Evolutionary conservation across 2,329 filamentous ascomycete species (phyloP).

Genomic region (Botryotinia calthae): DNA sequence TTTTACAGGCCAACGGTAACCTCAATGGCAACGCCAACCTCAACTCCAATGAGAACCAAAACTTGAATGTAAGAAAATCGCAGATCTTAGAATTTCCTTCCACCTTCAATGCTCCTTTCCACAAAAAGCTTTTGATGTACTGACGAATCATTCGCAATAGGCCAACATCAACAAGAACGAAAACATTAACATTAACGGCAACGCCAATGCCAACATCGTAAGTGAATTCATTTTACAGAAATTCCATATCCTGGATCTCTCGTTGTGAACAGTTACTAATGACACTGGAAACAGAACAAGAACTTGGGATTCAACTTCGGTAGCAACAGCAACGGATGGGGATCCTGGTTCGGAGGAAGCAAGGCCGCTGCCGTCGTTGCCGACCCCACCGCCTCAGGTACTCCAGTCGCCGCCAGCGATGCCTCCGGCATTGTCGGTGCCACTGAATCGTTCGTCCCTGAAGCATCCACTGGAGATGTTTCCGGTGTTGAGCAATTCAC

Average conservation of each 20-base stretch:
- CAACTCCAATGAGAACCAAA: neutral
- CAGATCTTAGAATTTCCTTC: no score
- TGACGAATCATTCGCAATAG: neutral
- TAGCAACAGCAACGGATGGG: neutral
- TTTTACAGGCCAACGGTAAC: neutral
- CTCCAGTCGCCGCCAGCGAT: neutral
- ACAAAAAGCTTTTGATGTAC: neutral
- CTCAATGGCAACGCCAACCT: neutral
- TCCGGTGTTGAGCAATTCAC: slow-evolving; percentile 6
- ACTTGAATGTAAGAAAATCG: neutral
- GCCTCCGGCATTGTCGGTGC: neutral
- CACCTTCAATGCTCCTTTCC: no score
- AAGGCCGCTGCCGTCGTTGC: neutral
- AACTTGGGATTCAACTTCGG: slow-evolving; percentile 6
- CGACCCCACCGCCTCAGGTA: neutral
- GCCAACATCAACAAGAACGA: slow-evolving; percentile 10
- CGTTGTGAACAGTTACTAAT: neutral
- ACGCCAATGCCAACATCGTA: slow-evolving; percentile 3
- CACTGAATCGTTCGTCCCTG: neutral
- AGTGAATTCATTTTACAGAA: neutral
- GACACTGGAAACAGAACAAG: neutral
- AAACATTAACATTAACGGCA: neutral
- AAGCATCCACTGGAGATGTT: neutral
- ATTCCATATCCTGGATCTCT: neutral
- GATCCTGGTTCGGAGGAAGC: slow-evolving; percentile 13